These are phyloP conservation scores for Vachellia collinsii DNA, from an alignment of 306 rosid genomes.

Conservation along the genomic window DNA sequence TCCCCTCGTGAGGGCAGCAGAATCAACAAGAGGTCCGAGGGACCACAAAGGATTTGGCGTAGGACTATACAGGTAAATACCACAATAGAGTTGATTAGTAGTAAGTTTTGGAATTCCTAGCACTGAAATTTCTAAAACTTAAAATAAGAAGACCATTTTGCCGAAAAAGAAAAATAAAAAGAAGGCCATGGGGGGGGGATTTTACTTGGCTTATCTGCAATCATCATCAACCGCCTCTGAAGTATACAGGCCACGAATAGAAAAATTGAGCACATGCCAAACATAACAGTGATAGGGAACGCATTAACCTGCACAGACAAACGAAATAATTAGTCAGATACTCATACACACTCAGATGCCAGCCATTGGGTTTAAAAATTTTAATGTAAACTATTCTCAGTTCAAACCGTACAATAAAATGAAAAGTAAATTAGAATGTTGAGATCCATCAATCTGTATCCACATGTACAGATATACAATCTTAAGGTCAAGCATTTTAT, in stretches of 20 bases:
- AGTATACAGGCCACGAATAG: constrained; percentile 79
- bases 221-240: constrained; percentile 84
- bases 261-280: constrained; percentile 97
- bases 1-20: constrained; percentile 2
- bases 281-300: constrained; percentile 95
- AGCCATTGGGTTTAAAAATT: not conserved
- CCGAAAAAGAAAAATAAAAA: not conserved
- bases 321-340: constrained; percentile 38
- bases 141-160: constrained; percentile 24
- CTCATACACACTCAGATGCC: not conserved
- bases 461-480: constrained; percentile 8
- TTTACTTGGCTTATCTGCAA: constrained; percentile 92
- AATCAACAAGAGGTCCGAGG: constrained; percentile 20
- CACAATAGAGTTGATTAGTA: not conserved
- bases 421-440: constrained; percentile 12
- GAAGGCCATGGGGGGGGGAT: not conserved
- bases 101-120: constrained; percentile 17
- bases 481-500: constrained; percentile 29
- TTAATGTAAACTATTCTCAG: not conserved
- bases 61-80: constrained; percentile 6
- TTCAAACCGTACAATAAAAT: not conserved
- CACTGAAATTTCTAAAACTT: not conserved
- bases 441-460: constrained; percentile 11
- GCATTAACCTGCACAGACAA: constrained; percentile 81
- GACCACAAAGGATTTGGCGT: not conserved